Conservation (phyloP, 768 basidiomycete genomes). For the Tulasnella sp. region DNA sequence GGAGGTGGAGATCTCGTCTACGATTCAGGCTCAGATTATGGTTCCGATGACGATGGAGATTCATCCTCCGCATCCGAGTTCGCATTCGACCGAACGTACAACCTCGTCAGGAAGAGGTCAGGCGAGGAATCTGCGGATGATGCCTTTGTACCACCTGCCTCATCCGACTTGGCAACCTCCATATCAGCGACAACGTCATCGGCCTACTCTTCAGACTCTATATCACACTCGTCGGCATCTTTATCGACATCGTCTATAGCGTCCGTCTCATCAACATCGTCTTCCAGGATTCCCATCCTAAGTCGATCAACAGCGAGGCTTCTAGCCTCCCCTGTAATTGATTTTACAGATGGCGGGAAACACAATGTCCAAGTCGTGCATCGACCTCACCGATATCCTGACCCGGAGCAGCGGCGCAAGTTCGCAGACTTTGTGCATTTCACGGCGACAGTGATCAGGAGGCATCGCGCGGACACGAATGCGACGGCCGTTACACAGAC, state of each 20-base stretch:
- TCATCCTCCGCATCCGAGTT: background rate
- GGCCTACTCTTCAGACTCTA: no score
- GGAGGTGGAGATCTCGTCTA: background rate
- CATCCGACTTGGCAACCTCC: no score
- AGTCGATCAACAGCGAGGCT: background rate
- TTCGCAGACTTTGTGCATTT: background rate
- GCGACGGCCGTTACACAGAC: no score
- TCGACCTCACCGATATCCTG: background rate
- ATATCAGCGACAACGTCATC: no score
- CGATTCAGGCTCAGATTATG: conserved; percentile 1
- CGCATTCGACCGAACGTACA: background rate
- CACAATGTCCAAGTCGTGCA: conserved; percentile 3
- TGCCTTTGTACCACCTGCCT: background rate
- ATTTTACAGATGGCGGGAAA: conserved; percentile 3
- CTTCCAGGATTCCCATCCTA: background rate
- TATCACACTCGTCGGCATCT: no score
- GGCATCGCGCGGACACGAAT: background rate
- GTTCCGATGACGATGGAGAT: background rate
- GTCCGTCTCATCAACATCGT: background rate
- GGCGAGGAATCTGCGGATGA: background rate
- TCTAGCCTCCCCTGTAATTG: background rate
- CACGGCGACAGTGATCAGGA: background rate
- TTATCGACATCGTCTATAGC: background rate
- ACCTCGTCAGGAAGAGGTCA: background rate
- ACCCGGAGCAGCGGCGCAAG: background rate